A percentile compares a stretch with the other conserved stretches of the same genome.
Evolutionary conservation across 1,284 basidiomycete genomes (phyloP).

Genomic region (Leucoagaricus sp.): DNA sequence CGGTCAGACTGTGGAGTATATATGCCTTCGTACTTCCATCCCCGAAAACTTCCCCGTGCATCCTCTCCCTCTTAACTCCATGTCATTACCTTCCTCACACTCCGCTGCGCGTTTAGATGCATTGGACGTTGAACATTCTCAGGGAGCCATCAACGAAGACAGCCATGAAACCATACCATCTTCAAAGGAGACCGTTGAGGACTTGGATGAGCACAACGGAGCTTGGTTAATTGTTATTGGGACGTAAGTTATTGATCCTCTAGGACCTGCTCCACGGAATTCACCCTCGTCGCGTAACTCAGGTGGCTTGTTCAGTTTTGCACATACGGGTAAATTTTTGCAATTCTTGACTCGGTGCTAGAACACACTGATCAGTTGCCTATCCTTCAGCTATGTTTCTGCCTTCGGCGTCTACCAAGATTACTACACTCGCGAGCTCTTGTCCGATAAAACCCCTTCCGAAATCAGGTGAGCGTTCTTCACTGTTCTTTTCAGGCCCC

Average conservation of each 20-base stretch:
- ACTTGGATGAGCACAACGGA: background rate
- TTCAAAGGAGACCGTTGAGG: background rate
- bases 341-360: background rate
- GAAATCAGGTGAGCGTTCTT: constrained; percentile 40
- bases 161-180: background rate
- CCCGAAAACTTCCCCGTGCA: background rate
- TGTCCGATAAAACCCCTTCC: constrained; percentile 43
- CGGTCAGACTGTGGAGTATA: background rate
- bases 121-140: background rate
- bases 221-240: constrained; percentile 34
- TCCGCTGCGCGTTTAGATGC: background rate
- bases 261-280: background rate
- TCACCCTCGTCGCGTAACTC: background rate
- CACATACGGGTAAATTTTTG: constrained; percentile 36
- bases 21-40: background rate
- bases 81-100: background rate
- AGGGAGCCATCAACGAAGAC: background rate
- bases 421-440: constrained; percentile 47
- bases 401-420: constrained; percentile 48
- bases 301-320: constrained; percentile 45
- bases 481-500: background rate
- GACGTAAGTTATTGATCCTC: constrained; percentile 26
- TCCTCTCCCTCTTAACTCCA: background rate
- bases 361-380: constrained; percentile 17
- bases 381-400: constrained; percentile 31